Conservation (phyloP, 176 grass and related monocot genomes). For the Poa annua region DNA sequence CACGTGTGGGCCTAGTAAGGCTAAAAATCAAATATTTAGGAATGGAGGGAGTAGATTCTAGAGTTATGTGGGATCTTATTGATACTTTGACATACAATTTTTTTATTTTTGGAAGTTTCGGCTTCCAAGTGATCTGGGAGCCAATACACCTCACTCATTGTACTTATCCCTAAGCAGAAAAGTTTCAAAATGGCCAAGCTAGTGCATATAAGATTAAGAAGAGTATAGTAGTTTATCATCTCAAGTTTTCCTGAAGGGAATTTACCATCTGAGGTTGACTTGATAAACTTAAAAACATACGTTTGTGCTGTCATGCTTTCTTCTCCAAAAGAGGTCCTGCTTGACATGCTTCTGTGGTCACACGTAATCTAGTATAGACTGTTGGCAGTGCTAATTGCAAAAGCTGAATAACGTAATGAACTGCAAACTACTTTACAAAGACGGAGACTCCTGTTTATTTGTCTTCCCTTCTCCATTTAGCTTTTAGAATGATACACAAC, state of each 20-base stretch:
- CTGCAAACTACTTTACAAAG: conserved; percentile 21
- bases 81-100: not conserved
- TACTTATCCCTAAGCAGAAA: not conserved
- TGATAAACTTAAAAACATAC: not conserved
- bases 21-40: too few relatives aligned
- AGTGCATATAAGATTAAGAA: conserved; percentile 26
- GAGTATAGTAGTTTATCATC: conserved; percentile 1
- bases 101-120: not conserved
- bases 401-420: conserved; percentile 26
- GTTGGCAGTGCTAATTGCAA: not conserved
- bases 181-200: conserved; percentile 11
- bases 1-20: too few relatives aligned
- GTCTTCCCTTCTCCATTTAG: not conserved
- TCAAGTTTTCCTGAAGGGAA: not conserved
- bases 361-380: not conserved
- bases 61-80: not conserved
- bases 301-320: not conserved
- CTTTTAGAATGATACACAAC: conserved; percentile 22
- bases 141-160: not conserved
- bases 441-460: not conserved
- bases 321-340: not conserved
- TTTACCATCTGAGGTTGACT: conserved; percentile 2
- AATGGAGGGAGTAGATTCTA: too few relatives aligned
- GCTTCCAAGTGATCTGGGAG: not conserved
- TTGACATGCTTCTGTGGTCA: not conserved